phyloP scores from a whole-genome alignment of 345 rosid genomes.

The Eucalyptus melliodora region DNA sequence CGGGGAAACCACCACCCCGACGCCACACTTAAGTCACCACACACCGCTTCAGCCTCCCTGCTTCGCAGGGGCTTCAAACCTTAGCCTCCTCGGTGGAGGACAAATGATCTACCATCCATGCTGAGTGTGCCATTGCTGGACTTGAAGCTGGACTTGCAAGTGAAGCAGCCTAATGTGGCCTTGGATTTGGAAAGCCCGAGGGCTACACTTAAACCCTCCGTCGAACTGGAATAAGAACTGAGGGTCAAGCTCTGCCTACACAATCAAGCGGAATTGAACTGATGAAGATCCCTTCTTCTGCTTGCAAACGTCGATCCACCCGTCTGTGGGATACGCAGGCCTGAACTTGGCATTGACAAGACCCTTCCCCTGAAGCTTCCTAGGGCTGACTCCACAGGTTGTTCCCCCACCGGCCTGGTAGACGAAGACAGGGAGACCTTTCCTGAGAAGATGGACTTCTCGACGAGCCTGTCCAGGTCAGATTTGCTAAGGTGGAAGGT shows the following conservation, averaged over 20 bases:
- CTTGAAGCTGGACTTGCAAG: slow-evolving; percentile 75
- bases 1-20: no score
- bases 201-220: slow-evolving; percentile 84
- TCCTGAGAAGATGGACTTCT: slow-evolving; percentile 50
- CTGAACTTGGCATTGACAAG: slow-evolving; percentile 40
- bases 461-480: slow-evolving; percentile 36
- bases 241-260: slow-evolving; percentile 72
- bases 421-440: slow-evolving; percentile 36
- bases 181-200: slow-evolving; percentile 79
- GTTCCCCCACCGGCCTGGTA: slow-evolving; percentile 65
- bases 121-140: slow-evolving; percentile 26
- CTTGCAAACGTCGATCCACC: slow-evolving; percentile 61
- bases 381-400: slow-evolving; percentile 57
- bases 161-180: slow-evolving; percentile 64
- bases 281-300: slow-evolving; percentile 21
- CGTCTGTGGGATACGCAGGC: slow-evolving; percentile 45
- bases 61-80: no score
- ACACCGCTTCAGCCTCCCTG: no score
- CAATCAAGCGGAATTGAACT: slow-evolving; percentile 51
- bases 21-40: no score
- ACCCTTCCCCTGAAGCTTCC: slow-evolving; percentile 53
- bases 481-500: slow-evolving; percentile 60
- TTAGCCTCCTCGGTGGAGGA: no score
- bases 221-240: slow-evolving; percentile 32
- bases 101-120: no score